phyloP scores from a whole-genome alignment of 306 rosid species.

The Rosa persica region DNA sequence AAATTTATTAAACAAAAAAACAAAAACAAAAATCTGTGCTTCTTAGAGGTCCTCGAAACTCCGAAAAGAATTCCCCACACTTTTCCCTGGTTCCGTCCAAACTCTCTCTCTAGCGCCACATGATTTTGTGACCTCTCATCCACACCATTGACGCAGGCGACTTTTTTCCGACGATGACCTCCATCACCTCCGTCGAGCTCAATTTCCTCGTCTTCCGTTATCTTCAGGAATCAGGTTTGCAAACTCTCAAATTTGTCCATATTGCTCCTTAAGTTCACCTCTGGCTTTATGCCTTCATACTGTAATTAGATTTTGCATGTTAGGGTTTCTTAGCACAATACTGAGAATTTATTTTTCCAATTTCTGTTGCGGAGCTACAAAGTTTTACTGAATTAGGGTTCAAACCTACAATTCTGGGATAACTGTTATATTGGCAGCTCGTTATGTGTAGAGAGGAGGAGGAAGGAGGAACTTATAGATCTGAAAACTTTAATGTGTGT shows the following conservation, averaged over 20 bases:
- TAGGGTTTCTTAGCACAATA: conserved; percentile 15
- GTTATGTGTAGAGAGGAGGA: background rate
- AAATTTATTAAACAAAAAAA: background rate
- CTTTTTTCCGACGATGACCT: conserved; percentile 46
- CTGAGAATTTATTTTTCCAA: background rate
- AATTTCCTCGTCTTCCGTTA: conserved; percentile 84
- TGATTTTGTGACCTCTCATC: conserved; percentile 36
- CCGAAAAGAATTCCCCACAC: background rate
- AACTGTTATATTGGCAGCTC: background rate
- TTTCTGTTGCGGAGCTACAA: conserved; percentile 9
- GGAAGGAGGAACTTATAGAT: conserved; percentile 29
- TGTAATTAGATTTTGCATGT: conserved; percentile 5
- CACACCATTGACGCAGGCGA: conserved; percentile 33
- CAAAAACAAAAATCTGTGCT: background rate
- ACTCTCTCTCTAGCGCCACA: conserved; percentile 13
- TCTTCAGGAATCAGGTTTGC: conserved; percentile 88
- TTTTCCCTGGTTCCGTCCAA: background rate
- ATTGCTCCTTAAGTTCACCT: background rate
- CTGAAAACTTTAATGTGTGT: conserved; percentile 9
- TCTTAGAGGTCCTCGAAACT: background rate
- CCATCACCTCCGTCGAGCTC: conserved; percentile 81
- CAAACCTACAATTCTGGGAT: background rate
- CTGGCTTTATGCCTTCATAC: too few relatives aligned
- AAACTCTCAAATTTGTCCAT: background rate
- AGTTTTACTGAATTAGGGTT: conserved; percentile 34